phyloP scores from a whole-genome alignment of 495 filamentous ascomycete species.

The Penicillium longicatenatum region DNA sequence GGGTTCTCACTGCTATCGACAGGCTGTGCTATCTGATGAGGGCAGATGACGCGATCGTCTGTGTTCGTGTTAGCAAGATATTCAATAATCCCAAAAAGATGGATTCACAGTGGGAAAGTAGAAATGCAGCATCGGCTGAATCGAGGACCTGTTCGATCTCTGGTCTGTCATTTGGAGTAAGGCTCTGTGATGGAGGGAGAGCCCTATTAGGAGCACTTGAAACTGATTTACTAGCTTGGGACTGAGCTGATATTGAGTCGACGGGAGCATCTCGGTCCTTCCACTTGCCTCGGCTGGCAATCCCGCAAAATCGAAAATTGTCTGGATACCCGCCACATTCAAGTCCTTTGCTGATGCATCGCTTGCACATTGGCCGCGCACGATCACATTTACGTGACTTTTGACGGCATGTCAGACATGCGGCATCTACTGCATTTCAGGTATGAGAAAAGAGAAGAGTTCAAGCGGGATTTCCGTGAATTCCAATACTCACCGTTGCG shows the following conservation, averaged over 20 bases:
- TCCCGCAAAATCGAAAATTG: conserved; percentile 42
- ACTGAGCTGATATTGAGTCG: background rate
- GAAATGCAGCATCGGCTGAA: conserved; percentile 8
- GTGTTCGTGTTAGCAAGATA: background rate
- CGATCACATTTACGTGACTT: conserved; percentile 28
- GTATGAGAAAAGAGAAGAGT: background rate
- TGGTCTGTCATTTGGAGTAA: background rate
- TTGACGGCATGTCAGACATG: conserved; percentile 26
- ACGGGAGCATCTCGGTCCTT: conserved; percentile 23
- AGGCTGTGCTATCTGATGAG: conserved; percentile 39
- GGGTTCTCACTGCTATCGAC: conserved; percentile 31
- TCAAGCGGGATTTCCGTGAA: background rate
- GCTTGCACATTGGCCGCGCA: conserved; percentile 21
- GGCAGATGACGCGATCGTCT: conserved; percentile 41
- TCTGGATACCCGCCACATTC: conserved; percentile 43
- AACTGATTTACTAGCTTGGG: background rate
- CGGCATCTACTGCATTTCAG: conserved; percentile 11
- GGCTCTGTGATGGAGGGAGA: background rate
- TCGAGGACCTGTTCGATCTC: conserved; percentile 5
- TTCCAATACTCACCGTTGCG: background rate
- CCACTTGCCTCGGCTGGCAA: conserved; percentile 43
- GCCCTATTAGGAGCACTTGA: background rate
- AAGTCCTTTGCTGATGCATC: conserved; percentile 23
- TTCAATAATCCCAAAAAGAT: background rate
- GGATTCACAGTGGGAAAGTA: conserved; percentile 33